These are phyloP conservation scores for Warburgia ugandensis DNA, from an alignment of 164 flowering plant species.

Conservation along the genomic window DNA sequence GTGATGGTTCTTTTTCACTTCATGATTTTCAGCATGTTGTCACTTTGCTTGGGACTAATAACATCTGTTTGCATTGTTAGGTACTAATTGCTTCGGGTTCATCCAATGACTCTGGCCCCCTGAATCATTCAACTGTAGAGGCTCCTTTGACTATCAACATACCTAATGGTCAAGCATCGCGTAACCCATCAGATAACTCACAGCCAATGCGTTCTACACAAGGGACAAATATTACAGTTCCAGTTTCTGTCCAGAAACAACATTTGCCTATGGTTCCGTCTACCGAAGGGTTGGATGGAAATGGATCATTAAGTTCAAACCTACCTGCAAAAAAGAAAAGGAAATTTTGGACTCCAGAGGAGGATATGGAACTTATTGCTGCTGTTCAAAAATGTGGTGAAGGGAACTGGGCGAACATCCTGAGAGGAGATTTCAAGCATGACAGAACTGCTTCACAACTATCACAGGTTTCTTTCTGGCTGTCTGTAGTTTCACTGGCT, in stretches of 20 bases:
- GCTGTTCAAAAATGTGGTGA: slow-evolving; percentile 82
- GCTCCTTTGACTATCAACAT: slow-evolving; percentile 67
- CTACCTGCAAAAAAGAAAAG: slow-evolving; percentile 48
- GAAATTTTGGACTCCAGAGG: slow-evolving; percentile 66
- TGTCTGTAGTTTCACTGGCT: too few relatives aligned
- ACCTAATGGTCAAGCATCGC: slow-evolving; percentile 36
- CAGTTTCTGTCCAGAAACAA: slow-evolving; percentile 59
- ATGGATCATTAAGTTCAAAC: slow-evolving; percentile 28
- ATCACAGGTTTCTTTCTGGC: slow-evolving; percentile 64
- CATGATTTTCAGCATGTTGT: not conserved
- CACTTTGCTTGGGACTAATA: too few relatives aligned
- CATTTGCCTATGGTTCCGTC: slow-evolving; percentile 25
- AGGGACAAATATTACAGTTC: too few relatives aligned
- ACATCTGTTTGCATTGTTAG: slow-evolving; percentile 28
- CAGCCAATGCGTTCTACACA: slow-evolving; percentile 21
- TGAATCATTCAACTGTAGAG: slow-evolving; percentile 41
- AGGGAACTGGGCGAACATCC: slow-evolving; percentile 83
- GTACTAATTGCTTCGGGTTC: slow-evolving; percentile 63
- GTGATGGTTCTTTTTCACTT: not conserved
- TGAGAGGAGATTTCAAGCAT: slow-evolving; percentile 62
- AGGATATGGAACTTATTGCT: slow-evolving; percentile 71
- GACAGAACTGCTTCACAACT: slow-evolving; percentile 82
- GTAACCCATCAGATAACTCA: slow-evolving; percentile 26
- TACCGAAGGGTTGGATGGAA: slow-evolving; percentile 39
- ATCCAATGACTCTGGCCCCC: slow-evolving; percentile 33